A percentile compares a stretch with the other conserved stretches of the same genome.
phyloP scores from a whole-genome alignment of 495 filamentous ascomycete genomes.

The Lepraria neglecta region DNA sequence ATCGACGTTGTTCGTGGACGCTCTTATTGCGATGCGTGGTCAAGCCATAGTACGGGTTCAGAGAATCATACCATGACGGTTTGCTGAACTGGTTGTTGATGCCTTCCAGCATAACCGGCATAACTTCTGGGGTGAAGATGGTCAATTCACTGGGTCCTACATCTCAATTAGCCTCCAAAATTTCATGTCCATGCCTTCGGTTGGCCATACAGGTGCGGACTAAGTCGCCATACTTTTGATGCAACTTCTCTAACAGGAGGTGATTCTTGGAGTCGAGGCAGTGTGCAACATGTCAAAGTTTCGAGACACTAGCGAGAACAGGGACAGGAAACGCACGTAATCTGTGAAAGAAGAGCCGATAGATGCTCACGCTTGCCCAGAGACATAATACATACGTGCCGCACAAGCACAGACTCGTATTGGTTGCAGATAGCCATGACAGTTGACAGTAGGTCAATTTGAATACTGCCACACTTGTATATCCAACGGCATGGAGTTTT shows the following conservation, averaged over 20 bases:
- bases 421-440: too few species aligned
- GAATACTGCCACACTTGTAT: too few species aligned
- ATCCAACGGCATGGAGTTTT: too few species aligned
- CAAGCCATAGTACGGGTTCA: conserved; percentile 31
- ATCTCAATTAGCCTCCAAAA: too few species aligned
- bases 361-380: conserved; percentile 37
- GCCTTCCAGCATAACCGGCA: neutral
- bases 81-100: conserved; percentile 28
- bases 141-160: conserved; percentile 3
- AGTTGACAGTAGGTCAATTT: too few species aligned
- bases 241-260: conserved; percentile 29
- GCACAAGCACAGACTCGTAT: too few species aligned
- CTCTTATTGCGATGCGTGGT: conserved; percentile 31
- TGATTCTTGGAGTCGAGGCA: conserved; percentile 35
- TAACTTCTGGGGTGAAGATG: neutral
- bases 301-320: conserved; percentile 35
- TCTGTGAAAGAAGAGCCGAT: conserved; percentile 42
- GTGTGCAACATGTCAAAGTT: conserved; percentile 37
- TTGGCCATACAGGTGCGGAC: neutral
- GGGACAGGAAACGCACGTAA: conserved; percentile 43
- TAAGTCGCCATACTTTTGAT: conserved; percentile 34
- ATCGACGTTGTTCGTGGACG: conserved; percentile 35
- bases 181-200: neutral
- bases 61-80: conserved; percentile 37
- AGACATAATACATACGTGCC: too few species aligned